phyloP scores from a whole-genome alignment of 2,329 filamentous ascomycete genomes.

The Claviceps cyperi region DNA sequence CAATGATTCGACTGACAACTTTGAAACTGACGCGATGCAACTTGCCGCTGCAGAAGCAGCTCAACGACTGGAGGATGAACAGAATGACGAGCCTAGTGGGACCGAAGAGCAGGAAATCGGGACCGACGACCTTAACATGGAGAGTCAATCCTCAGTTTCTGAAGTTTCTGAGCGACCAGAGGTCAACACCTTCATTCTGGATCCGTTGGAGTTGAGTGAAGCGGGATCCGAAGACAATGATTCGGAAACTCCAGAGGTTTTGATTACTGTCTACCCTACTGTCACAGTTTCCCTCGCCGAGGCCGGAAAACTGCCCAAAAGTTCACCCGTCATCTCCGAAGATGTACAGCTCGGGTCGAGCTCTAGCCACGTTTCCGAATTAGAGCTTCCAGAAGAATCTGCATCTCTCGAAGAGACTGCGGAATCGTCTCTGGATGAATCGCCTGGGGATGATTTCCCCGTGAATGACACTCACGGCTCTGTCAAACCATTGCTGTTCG shows the following conservation, averaged over 20 bases:
- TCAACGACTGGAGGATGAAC: constrained; percentile 14
- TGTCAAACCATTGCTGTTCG: constrained; percentile 28
- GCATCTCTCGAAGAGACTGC: background rate
- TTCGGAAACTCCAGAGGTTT: background rate
- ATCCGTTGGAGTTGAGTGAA: background rate
- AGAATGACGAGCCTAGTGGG: constrained; percentile 1
- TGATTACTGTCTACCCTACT: background rate
- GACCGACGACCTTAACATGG: constrained; percentile 3
- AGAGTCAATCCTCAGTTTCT: background rate
- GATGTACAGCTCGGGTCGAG: background rate
- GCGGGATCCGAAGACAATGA: background rate
- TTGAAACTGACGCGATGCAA: constrained; percentile 52
- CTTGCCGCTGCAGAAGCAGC: constrained; percentile 38
- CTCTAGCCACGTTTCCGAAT: background rate
- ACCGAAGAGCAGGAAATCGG: constrained; percentile 1
- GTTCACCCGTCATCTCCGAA: background rate
- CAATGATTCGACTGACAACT: constrained; percentile 62
- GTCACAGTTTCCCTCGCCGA: background rate
- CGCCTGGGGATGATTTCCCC: no score
- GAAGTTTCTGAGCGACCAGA: background rate
- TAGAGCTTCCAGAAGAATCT: background rate
- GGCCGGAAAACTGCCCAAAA: background rate
- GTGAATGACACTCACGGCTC: constrained; percentile 12
- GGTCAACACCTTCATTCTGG: background rate
- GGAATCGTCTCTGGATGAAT: background rate